Evolutionary conservation across 495 filamentous ascomycete species (phyloP), one percentile per base, ranked within the genome.

Genomic region (Neurospora discreta): DNA sequence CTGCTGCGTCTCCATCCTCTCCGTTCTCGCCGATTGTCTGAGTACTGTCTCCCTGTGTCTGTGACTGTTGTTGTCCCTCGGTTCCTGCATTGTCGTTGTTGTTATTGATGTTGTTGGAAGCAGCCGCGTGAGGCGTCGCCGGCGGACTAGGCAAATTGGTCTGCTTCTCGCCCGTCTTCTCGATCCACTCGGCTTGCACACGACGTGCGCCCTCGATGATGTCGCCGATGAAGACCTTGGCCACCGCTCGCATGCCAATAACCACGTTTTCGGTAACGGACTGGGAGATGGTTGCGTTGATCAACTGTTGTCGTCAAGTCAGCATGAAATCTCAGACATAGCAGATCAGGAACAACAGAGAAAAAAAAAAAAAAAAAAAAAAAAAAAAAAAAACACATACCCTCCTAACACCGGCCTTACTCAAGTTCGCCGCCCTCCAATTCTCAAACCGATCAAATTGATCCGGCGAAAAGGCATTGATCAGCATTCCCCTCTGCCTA

Each of bases 271-370:
- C 85, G 5, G 93, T 90, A 4, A 94, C 93, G 23, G 92, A 95
- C 80, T 97, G 94, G 1, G 91, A 93, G 15, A 96, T 89, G 46
- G 93, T 93, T 74, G 94, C 92, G 75, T 97, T 97, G 78, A 93
- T 88, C 74, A 93, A 90, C 83, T 92, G 58, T 67, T 39, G 39
- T 23, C 67, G 38, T 11, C 23, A 40, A 9, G 75, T 82, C 77
- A 82, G 77, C 68, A 68, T 6, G 10, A 13, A 39, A n/a, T n/a
- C 18, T n/a, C n/a, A 43, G 23, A 2, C 18, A 36, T 36, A 36
- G 33, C 33, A 36, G 69, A 7, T 26, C 39, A 33, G n/a, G 39
- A 39, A 43, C 1, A 40, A 11, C 30, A 9, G 9, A 13, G 33
- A 26, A 75, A n/a, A n/a, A n/a, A n/a, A n/a, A n/a, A n/a, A n/a